Evolutionary conservation across 176 grass and related monocot species (phyloP).

Genomic region (Hsuehochloa calcarea): DNA sequence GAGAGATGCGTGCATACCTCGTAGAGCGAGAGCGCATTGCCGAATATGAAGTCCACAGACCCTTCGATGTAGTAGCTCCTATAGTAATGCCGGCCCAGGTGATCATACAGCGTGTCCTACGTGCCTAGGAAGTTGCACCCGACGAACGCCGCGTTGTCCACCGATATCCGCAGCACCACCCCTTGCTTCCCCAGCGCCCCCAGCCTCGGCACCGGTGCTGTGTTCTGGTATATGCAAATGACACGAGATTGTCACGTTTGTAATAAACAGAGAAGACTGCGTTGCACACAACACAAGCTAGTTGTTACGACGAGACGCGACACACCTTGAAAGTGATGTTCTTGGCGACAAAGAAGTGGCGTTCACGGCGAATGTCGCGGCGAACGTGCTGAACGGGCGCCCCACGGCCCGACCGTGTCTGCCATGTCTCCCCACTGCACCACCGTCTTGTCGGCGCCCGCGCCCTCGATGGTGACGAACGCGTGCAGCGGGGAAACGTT

Average conservation of each 20-base stretch:
- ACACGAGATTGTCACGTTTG: not conserved
- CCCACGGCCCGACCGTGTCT: constrained; percentile 48
- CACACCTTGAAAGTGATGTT: constrained; percentile 91
- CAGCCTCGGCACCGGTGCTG: constrained; percentile 66
- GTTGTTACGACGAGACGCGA: not conserved
- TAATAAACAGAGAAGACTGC: not conserved
- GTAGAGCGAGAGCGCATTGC: constrained; percentile 86
- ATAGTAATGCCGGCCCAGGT: constrained; percentile 89
- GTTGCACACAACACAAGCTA: too few relatives aligned
- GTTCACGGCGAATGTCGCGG: constrained; percentile 90
- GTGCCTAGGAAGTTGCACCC: constrained; percentile 85
- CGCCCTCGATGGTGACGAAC: constrained; percentile 86
- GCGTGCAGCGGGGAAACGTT: constrained; percentile 65
- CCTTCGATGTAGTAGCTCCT: constrained; percentile 94
- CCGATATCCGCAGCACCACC: constrained; percentile 81
- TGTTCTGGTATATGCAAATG: constrained; percentile 44
- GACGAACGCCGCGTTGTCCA: constrained; percentile 85
- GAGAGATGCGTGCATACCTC: constrained; percentile 43
- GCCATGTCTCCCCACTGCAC: constrained; percentile 99
- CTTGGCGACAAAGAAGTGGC: constrained; percentile 87
- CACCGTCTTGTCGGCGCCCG: constrained; percentile 71
- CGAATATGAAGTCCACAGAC: constrained; percentile 98
- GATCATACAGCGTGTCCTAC: constrained; percentile 96
- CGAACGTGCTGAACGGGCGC: constrained; percentile 75
- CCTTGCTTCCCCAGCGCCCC: constrained; percentile 89